A percentile compares a stretch with the other conserved stretches of the same genome.
phyloP scores from a whole-genome alignment of 2,329 filamentous ascomycete genomes.

The Purpureocillium takamizusanense region DNA sequence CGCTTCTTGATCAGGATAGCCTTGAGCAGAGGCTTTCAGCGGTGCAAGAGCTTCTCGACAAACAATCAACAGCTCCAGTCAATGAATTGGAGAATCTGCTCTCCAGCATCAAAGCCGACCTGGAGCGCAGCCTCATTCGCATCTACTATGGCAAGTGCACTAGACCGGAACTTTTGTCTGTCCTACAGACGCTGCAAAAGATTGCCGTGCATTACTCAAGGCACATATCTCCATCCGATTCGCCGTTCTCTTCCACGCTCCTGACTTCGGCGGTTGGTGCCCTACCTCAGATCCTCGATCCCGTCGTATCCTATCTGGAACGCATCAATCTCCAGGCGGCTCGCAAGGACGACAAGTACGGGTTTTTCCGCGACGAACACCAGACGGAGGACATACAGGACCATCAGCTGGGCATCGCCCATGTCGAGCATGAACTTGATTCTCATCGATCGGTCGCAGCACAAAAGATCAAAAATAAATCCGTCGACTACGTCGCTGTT shows the following conservation, averaged over 20 bases:
- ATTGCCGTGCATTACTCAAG: constrained; percentile 69
- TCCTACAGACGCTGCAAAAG: constrained; percentile 76
- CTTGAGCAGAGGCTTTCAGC: constrained; percentile 75
- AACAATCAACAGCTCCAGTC: constrained; percentile 55
- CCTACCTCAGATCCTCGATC: constrained; percentile 66
- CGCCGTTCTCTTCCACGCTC: constrained; percentile 62
- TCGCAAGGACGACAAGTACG: constrained; percentile 82
- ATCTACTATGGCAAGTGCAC: constrained; percentile 98
- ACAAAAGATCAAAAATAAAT: constrained; percentile 60
- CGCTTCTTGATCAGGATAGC: constrained; percentile 64
- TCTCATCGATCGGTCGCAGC: constrained; percentile 65
- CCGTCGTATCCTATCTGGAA: constrained; percentile 67
- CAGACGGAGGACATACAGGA: constrained; percentile 86
- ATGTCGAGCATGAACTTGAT: constrained; percentile 81
- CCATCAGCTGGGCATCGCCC: constrained; percentile 84
- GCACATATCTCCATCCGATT: constrained; percentile 54
- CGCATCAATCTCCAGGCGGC: constrained; percentile 81
- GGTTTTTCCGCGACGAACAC: constrained; percentile 79
- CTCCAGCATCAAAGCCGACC: constrained; percentile 62
- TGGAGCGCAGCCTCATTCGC: constrained; percentile 86
- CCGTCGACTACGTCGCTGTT: constrained; percentile 70
- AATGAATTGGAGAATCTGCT: constrained; percentile 70
- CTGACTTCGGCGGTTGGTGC: constrained; percentile 64
- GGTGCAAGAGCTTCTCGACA: constrained; percentile 74
- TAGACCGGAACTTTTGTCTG: constrained; percentile 74